Evolutionary conservation across 2,329 filamentous ascomycete species (phyloP), one percentile per base, ranked within the genome.

Genomic region (Massarina eburnea): DNA sequence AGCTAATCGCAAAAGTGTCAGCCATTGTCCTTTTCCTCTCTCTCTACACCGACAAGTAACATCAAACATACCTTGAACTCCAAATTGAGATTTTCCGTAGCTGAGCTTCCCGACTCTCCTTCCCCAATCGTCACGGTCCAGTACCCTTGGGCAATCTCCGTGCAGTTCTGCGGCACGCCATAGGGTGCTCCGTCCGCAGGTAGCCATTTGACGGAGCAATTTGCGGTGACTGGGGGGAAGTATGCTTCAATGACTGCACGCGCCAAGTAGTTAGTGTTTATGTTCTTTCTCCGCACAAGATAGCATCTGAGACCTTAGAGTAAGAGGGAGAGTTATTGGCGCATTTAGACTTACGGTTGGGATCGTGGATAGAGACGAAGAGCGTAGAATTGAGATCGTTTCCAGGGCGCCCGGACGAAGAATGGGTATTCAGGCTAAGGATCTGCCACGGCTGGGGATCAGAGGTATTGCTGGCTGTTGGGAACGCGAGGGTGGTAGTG

Each of bases 401-500:
- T 2, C 49, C 49, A 14, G 46, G 49, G 14, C 46, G 46, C 30
- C 49, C 49, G 12, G 46, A 49, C 2, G 49, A 46, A 9, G 49
- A 46, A 41, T 52, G 49, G 14, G 49, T 52, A 18, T 36, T 38
- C 12, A 52, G 46, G 15, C 18, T 30, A 3, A 14, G 36, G 34
- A 51, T 41, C 29, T 51, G 22, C 41, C 41, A 51, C 18, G 45
- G 45, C 20, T 46, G 35, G 4, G 46, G 32, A 22, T n/a, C 33
- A 18, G 26, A 29, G 14, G 26, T 14, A 29, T 29, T 14, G 30
- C 12, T 12, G 30, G n/a, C 30, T 7, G 30, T 33, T 12, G 30
- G 18, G 30, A n/a, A n/a, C 18, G 30, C 7, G 30, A n/a, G 12
- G 26, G 8, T 14, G 30, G 12, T 12, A n/a, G 30, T 7, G 30